phyloP scores from a whole-genome alignment of 2,329 filamentous ascomycete genomes.

The Samsoniella hepiali region DNA sequence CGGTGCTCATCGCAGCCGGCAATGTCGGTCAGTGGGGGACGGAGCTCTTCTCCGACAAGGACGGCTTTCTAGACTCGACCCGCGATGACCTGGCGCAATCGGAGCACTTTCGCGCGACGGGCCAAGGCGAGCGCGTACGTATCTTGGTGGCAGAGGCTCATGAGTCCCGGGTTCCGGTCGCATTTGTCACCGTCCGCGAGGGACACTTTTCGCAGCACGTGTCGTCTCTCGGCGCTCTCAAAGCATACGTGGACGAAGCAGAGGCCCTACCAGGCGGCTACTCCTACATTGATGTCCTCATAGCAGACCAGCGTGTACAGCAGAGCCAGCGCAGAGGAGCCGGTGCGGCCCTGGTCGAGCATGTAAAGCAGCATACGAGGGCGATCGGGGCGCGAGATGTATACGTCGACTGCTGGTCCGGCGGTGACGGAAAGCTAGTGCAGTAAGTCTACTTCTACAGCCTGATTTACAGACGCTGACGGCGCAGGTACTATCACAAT shows the following conservation, averaged over 20 bases:
- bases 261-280: constrained; percentile 11
- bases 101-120: constrained; percentile 25
- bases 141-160: constrained; percentile 28
- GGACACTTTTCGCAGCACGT: constrained; percentile 21
- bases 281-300: constrained; percentile 22
- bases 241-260: constrained; percentile 3
- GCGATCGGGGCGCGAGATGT: constrained; percentile 21
- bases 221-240: constrained; percentile 8
- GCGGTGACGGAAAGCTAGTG: constrained; percentile 25
- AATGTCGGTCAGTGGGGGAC: constrained; percentile 30
- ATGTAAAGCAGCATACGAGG: constrained; percentile 13
- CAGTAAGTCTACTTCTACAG: not conserved
- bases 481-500: constrained; percentile 15
- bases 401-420: constrained; percentile 30
- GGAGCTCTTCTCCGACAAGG: constrained; percentile 25
- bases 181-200: constrained; percentile 13
- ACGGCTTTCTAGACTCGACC: constrained; percentile 25
- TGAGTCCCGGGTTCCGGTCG: constrained; percentile 4
- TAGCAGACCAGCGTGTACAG: constrained; percentile 21
- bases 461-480: not conserved
- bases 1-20: constrained; percentile 27
- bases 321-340: constrained; percentile 15
- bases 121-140: constrained; percentile 25
- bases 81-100: constrained; percentile 25
- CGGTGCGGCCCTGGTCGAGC: constrained; percentile 19